Evolutionary conservation across 2,329 filamentous ascomycete genomes (phyloP).

Genomic region (Myriosclerotinia scirpicola): DNA sequence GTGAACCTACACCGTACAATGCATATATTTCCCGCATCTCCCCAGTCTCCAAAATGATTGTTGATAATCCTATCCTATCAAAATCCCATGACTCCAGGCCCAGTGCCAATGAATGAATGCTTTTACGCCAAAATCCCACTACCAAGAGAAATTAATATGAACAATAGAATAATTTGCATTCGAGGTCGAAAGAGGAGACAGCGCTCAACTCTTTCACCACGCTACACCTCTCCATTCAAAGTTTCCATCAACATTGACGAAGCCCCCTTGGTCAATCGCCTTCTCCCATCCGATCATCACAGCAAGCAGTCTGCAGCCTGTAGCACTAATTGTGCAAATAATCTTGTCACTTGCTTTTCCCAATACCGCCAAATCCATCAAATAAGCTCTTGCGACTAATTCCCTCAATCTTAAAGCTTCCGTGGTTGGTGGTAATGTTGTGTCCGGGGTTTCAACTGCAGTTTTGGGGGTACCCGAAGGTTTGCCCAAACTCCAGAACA

Average conservation of each 20-base stretch:
- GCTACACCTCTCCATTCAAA: slow-evolving; percentile 57
- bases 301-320: slow-evolving; percentile 70
- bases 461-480: slow-evolving; percentile 41
- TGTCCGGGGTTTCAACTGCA: slow-evolving; percentile 41
- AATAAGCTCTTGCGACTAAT: slow-evolving; percentile 75
- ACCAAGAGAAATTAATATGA: neutral
- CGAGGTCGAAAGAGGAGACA: neutral
- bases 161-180: slow-evolving; percentile 4
- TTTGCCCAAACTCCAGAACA: slow-evolving; percentile 75
- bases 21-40: neutral
- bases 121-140: neutral
- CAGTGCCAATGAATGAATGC: slow-evolving; percentile 5
- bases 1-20: slow-evolving; percentile 10
- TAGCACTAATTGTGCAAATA: slow-evolving; percentile 74
- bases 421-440: slow-evolving; percentile 41
- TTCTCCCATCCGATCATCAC: slow-evolving; percentile 87
- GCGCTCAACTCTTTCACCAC: slow-evolving; percentile 30
- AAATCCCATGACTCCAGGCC: slow-evolving; percentile 1
- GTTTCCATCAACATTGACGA: slow-evolving; percentile 78
- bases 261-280: slow-evolving; percentile 58
- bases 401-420: slow-evolving; percentile 66
- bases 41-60: neutral
- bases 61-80: neutral
- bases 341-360: slow-evolving; percentile 66
- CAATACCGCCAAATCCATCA: slow-evolving; percentile 77